A percentile compares a stretch with the other conserved stretches of the same genome.
phyloP scores from a whole-genome alignment of 2,329 filamentous ascomycete species.

The Periconia sp. region DNA sequence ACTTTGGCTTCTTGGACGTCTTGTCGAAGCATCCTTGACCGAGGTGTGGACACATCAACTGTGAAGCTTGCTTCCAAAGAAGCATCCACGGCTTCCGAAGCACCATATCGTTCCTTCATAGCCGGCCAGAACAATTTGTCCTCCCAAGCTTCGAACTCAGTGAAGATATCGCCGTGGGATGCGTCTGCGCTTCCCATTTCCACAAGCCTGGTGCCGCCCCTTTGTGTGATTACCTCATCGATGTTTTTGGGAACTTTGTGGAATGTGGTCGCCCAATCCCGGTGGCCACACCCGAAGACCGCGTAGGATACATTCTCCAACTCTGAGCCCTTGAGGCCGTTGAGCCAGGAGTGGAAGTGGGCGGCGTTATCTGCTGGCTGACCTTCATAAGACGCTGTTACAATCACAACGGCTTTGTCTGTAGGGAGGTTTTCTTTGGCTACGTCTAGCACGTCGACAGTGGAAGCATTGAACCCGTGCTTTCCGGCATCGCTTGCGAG shows the following conservation, averaged over 20 bases:
- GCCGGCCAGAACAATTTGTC: slow-evolving; percentile 42
- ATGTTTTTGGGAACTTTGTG: slow-evolving; percentile 45
- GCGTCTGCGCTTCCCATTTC: slow-evolving; percentile 40
- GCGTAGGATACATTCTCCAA: slow-evolving; percentile 41
- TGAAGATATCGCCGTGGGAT: slow-evolving; percentile 43
- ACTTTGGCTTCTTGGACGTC: slow-evolving; percentile 41
- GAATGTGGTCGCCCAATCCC: slow-evolving; percentile 47
- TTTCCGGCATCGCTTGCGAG: slow-evolving; percentile 39
- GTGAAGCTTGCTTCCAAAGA: slow-evolving; percentile 30
- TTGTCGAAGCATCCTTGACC: slow-evolving; percentile 39
- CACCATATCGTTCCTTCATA: slow-evolving; percentile 34
- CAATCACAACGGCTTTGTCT: slow-evolving; percentile 41
- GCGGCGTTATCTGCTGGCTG: slow-evolving; percentile 47
- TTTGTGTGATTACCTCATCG: slow-evolving; percentile 30
- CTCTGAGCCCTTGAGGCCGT: slow-evolving; percentile 27
- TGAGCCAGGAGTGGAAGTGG: slow-evolving; percentile 46
- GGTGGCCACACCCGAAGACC: slow-evolving; percentile 47
- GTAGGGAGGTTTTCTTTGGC: slow-evolving; percentile 36
- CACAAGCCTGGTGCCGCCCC: slow-evolving; percentile 34
- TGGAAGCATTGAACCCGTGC: slow-evolving; percentile 38
- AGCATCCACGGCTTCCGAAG: slow-evolving; percentile 19
- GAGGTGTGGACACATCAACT: slow-evolving; percentile 37
- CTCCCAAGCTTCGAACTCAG: slow-evolving; percentile 46
- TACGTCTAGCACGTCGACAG: slow-evolving; percentile 39
- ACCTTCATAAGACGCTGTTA: slow-evolving; percentile 48